Evolutionary conservation across 768 basidiomycete species (phyloP), one percentile per base, ranked within the genome.

Genomic region (Lentinula sp.): DNA sequence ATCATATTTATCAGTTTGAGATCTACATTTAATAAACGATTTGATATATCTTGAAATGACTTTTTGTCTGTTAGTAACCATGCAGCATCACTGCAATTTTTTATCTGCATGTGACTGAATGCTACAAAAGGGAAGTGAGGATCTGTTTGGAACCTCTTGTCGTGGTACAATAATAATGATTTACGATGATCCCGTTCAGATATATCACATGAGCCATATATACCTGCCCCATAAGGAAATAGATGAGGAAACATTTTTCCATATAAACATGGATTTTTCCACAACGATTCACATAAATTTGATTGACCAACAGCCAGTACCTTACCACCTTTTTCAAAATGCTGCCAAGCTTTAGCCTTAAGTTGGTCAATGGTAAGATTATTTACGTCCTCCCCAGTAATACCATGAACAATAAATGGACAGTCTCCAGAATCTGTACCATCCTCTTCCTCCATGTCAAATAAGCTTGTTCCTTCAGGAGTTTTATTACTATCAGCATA

Each of bases 331-430:
- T 6, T 56, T 18, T 56, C 7, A 53, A 53, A 8, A 53, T 8
- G 18, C 28, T 53, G 51, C 18, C 5, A 53, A 8, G 51, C 51
- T 23, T 53, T 7, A 23, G 13, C 28, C 18, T 53, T 53, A 6
- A 53, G 6, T 18, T 53, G 7, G 7, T 60, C 37, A 4, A 41
- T 16, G 3, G 45, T 28, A n/a, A 65, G 55, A 35, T 61, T 55
- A 10, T 54, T 42, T 4, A 65, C 28, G 10, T 65, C 37, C 3
- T 66, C 57, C 7, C 53, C 67, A 39, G 62, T 63, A 1, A 72
- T 13, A 18, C 66, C 65, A 62, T 71, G 68, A 1, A 72, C 68
- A 9, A 62, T 50, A 39, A 72, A 70, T 0, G 70, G 61, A 55
- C 69, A 70, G 10, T 35, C n/a, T 5, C 68, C 69, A 13, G 45